Conservation (phyloP, 176 grass and related monocot genomes). For the Alloteropsis semialata region DNA sequence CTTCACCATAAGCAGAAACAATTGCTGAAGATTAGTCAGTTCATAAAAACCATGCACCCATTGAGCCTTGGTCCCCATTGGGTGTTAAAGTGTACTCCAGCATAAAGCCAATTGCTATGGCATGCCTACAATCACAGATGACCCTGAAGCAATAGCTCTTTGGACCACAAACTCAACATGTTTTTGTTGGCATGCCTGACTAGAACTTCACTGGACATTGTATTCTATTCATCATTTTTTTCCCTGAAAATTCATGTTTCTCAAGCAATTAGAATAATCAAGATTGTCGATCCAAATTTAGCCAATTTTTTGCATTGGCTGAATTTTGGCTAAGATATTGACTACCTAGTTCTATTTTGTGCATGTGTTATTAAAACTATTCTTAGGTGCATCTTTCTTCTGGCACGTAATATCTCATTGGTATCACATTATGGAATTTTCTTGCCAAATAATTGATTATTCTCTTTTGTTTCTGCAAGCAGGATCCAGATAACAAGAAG, state of each 20-base stretch:
- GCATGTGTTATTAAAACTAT: not conserved
- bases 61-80: not conserved
- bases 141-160: not conserved
- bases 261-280: not conserved
- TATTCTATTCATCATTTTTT: not conserved
- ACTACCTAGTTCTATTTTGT: not conserved
- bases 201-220: not conserved
- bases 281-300: not conserved
- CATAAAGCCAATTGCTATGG: not conserved
- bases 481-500: constrained; percentile 81
- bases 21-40: not conserved
- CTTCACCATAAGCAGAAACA: not conserved
- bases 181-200: not conserved
- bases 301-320: not conserved
- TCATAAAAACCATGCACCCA: not conserved
- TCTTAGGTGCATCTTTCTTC: not conserved
- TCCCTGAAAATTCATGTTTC: not conserved
- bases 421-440: not conserved
- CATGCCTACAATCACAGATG: not conserved
- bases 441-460: not conserved
- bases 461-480: constrained; percentile 2
- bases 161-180: constrained; percentile 14
- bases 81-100: not conserved
- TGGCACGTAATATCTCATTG: not conserved
- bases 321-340: not conserved